Evolutionary conservation across 495 filamentous ascomycete species (phyloP).

Genomic region (Aspergillus biplanus): DNA sequence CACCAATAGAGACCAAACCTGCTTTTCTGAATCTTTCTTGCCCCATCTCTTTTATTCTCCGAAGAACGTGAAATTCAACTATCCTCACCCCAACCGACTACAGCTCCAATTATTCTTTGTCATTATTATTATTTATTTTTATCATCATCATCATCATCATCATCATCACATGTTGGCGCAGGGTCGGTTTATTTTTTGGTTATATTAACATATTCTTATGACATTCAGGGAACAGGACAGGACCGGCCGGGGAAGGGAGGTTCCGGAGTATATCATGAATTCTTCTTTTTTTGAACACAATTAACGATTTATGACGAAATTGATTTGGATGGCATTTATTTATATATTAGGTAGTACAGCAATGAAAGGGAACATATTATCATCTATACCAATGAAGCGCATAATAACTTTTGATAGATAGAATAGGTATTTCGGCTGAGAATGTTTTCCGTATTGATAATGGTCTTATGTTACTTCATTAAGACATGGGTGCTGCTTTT

Average conservation of each 20-base stretch:
- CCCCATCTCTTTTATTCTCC: neutral
- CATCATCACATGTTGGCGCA: neutral
- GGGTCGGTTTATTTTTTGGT: neutral
- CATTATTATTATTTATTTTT: neutral
- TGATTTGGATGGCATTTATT: neutral
- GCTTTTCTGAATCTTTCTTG: neutral
- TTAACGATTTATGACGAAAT: neutral
- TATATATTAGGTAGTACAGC: neutral
- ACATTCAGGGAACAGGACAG: neutral
- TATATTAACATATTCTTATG: neutral
- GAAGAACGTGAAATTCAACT: neutral
- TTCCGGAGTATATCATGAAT: neutral
- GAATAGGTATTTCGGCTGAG: too few species aligned
- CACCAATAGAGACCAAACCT: conserved; percentile 4
- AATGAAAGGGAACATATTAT: neutral
- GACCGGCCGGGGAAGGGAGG: neutral
- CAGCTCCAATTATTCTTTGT: neutral
- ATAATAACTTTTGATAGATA: neutral
- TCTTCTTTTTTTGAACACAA: neutral
- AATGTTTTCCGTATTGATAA: too few species aligned
- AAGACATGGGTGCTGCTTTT: too few species aligned
- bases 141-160: conserved; percentile 1
- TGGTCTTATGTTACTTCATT: too few species aligned
- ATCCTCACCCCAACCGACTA: neutral
- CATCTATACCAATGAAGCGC: neutral